Evolutionary conservation across 169 alveolate genomes (phyloP).

Genomic region (Ichthyophthirius multifiliis): DNA sequence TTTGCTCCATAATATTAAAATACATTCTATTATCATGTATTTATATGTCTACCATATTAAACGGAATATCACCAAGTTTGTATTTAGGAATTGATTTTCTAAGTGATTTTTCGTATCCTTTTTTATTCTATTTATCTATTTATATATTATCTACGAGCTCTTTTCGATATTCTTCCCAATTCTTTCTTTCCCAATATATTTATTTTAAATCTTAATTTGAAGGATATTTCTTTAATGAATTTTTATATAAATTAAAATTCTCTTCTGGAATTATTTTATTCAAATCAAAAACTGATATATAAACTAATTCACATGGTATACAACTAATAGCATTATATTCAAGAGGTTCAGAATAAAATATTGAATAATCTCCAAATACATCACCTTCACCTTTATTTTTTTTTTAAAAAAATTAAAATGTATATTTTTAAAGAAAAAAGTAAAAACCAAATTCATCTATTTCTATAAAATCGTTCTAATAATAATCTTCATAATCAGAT

Average conservation of each 20-base stretch:
- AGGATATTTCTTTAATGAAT: constrained; percentile 23
- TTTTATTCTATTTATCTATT: background rate
- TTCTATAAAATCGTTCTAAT: background rate
- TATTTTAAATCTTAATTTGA: constrained; percentile 17
- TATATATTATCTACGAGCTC: background rate
- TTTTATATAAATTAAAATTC: constrained; percentile 11
- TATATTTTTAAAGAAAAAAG: background rate
- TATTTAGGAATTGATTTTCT: background rate
- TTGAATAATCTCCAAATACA: constrained; percentile 31
- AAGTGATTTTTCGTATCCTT: background rate
- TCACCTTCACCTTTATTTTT: constrained; percentile 21
- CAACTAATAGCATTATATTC: constrained; percentile 27
- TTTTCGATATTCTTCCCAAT: background rate
- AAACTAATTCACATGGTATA: constrained; percentile 29
- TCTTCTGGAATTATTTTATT: constrained; percentile 25
- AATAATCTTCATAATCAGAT: background rate
- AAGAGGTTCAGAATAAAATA: constrained; percentile 11
- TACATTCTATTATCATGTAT: background rate
- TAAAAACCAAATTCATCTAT: background rate
- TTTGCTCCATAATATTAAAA: background rate
- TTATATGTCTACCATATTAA: background rate
- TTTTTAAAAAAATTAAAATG: background rate
- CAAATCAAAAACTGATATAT: constrained; percentile 15
- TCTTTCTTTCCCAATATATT: constrained; percentile 1
- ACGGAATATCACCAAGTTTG: background rate